Evolutionary conservation across 2,329 filamentous ascomycete species (phyloP).

Genomic region (Penicillium corylophilum): DNA sequence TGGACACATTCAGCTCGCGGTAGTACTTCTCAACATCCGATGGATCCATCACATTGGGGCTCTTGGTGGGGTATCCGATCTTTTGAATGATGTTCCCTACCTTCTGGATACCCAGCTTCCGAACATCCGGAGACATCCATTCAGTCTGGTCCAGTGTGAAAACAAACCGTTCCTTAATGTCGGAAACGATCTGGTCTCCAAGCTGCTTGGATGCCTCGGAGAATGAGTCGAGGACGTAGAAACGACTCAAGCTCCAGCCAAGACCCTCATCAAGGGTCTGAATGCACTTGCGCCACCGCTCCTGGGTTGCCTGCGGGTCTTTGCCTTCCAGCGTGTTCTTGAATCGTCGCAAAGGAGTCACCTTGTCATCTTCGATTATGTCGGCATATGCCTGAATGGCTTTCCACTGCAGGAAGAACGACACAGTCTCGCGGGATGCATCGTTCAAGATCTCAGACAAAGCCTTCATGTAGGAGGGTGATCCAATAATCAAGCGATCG

Average conservation of each 20-base stretch:
- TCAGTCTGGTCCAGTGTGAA: conserved; percentile 58
- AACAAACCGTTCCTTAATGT: conserved; percentile 67
- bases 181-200: conserved; percentile 67
- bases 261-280: conserved; percentile 57
- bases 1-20: conserved; percentile 50
- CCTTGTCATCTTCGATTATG: conserved; percentile 58
- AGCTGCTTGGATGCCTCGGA: conserved; percentile 65
- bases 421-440: conserved; percentile 56
- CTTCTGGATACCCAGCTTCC: conserved; percentile 61
- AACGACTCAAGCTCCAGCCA: conserved; percentile 68
- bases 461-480: conserved; percentile 60
- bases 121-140: conserved; percentile 66
- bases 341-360: conserved; percentile 61
- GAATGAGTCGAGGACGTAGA: conserved; percentile 69
- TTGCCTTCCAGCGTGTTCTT: conserved; percentile 61
- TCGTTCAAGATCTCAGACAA: conserved; percentile 56
- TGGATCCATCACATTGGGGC: conserved; percentile 62
- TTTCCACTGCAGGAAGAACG: conserved; percentile 66
- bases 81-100: conserved; percentile 67
- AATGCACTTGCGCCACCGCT: conserved; percentile 68
- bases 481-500: conserved; percentile 58
- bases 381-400: conserved; percentile 54
- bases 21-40: conserved; percentile 59
- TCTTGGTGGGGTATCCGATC: conserved; percentile 65
- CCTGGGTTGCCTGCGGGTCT: conserved; percentile 61